Base-by-base conservation (phyloP, 208 protist genomes). In the Leishmania martiniquensis region DNA sequence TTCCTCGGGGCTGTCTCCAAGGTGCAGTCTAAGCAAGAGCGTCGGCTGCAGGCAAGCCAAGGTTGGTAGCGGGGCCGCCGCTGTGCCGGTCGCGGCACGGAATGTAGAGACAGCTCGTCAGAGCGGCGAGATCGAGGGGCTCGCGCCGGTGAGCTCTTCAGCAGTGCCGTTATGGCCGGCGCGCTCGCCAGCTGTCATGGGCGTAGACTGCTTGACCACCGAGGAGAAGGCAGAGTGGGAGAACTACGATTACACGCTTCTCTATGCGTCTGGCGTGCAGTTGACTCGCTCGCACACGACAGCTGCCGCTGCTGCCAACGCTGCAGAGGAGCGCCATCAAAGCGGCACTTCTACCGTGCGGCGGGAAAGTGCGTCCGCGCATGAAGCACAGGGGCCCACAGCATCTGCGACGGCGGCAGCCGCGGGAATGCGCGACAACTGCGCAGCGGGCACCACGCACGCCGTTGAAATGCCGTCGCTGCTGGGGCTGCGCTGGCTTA, bases 181-280 rank as follows among this genome's bases (percentile, higher is more conserved):
- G 47, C 45, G 74, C 10, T 13, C 63, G 37, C 29, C 75, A 44
- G 77, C 75, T 22, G 80, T 84, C 69, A 84, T 84, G 80, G 80
- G 80, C n/a, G 75, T 84, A 37, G 75, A 76, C 52, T 71, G 75
- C 49, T 52, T 84, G n/a, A 84, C 80, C 0, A 29, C 34, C 52
- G 80, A 75, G 80, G 80, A 84, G 69, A 45, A 72, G 80, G 70
- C 32, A 29, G 80, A 84, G 70, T 84, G 80, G 80, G 80, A 84
- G 63, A 57, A 17, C 17, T 84, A 71, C 59, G 80, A 84, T 52
- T 84, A 84, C 75, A 78, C 75, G 13, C 29, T 73, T 39, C 75
- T 84, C 17, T 84, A 84, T 47, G 80, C 75, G 2, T 59, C 66
- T 51, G 60, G 37, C 66, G 47, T 75, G 7, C 68, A 76, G 15